Base-by-base conservation (phyloP, 202 grass and related monocot genomes). In the Saccharum hybrid region DNA sequence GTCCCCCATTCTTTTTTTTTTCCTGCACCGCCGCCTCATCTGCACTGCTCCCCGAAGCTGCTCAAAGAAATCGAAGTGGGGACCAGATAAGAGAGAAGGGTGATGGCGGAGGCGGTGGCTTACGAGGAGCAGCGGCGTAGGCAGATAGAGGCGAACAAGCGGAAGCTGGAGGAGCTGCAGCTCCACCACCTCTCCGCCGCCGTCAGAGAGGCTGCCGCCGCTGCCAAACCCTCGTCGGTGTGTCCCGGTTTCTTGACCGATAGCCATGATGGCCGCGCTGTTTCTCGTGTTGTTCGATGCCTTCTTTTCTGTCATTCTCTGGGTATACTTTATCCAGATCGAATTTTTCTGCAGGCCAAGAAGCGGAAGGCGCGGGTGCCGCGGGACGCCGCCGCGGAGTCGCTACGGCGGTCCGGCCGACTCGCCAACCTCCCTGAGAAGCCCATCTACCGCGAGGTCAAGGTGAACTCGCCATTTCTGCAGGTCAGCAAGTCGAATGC, bases 161-260 rank as follows among this genome's bases (percentile, higher is more conserved):
- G 41, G 79, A 97, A 94, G 88, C 75, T 97, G 5, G 92, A 91
- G 22, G 90, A 97, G 90, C 94, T 97, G 46, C 82, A 81, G n/a
- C 92, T 97, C 8, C 76, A 62, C 67, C 84, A 89, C 76, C 81
- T 97, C 86, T 91, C 88, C 48, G 81, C 87, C 74, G 86, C 86
- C 85, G 84, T 97, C 56, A 68, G 75, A 2, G 83, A 90, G 22
- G 75, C 94, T 59, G 36, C 43, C 41, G n/a, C 74, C 14, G 63
- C 84, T 41, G 62, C 86, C 33, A 92, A 91, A 75, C 72, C 80
- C 66, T 92, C 86, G 33, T 84, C 86, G 86, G 94, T 97, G 68
- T 40, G 81, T 66, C 61, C 71, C 52, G 16, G 1, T 78, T 46
- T 11, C 12, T 64, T 31, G 9, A 4, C 6, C 22, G 19, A 28